phyloP scores from a whole-genome alignment of 2,329 filamentous ascomycete species.

The Daldinia sp. region DNA sequence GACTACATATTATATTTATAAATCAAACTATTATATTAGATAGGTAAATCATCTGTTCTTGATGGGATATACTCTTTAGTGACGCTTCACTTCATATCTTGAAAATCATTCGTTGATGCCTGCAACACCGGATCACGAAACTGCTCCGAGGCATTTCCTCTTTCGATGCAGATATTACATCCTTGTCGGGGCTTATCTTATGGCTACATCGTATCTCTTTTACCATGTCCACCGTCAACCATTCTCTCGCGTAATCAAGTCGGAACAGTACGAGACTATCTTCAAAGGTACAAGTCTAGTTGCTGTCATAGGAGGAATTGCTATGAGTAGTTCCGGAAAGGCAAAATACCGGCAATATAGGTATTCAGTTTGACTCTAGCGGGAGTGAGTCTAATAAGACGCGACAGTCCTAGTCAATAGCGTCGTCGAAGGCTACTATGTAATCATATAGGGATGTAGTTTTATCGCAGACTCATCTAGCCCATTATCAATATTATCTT shows the following conservation, averaged over 20 bases:
- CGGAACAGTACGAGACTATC: slow-evolving; percentile 29
- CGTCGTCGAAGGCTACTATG: no score
- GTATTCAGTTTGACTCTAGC: no score
- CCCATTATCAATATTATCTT: no score
- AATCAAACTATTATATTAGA: no score
- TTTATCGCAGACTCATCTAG: no score
- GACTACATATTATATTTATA: no score
- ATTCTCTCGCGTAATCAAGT: slow-evolving; percentile 16
- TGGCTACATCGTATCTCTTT: slow-evolving; percentile 48
- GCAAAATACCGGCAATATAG: slow-evolving; percentile 26
- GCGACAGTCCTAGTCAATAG: no score
- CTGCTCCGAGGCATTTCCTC: neutral
- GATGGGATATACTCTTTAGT: no score
- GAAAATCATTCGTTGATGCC: neutral
- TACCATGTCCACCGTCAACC: slow-evolving; percentile 29
- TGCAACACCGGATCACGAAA: slow-evolving; percentile 69
- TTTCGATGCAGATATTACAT: slow-evolving; percentile 65
- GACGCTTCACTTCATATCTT: no score
- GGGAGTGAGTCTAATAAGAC: neutral
- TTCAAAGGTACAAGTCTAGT: slow-evolving; percentile 29
- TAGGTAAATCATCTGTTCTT: no score
- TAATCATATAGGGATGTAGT: no score
- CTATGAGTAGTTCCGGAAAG: slow-evolving; percentile 20
- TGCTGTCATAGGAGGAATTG: slow-evolving; percentile 21
- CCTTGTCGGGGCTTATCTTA: slow-evolving; percentile 75